phyloP scores from a whole-genome alignment of 768 basidiomycete species.

The Hygrophorus pudorinus region DNA sequence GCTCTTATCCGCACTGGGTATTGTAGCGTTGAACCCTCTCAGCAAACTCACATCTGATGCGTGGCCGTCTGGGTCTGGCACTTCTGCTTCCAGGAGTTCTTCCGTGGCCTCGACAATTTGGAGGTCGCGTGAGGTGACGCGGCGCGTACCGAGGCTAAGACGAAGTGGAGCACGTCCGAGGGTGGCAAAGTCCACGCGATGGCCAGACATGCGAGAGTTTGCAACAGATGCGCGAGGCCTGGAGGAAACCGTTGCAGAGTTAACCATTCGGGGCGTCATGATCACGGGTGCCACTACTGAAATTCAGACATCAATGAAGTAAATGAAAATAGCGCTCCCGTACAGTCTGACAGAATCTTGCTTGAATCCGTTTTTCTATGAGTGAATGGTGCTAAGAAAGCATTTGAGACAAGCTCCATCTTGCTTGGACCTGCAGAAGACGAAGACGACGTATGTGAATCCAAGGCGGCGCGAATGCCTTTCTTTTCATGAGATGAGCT shows the following conservation, averaged over 20 bases:
- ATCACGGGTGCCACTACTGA: conserved; percentile 72
- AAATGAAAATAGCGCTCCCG: conserved; percentile 17
- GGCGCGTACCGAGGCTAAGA: conserved; percentile 50
- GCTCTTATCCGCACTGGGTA: conserved; percentile 79
- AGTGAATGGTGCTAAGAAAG: conserved; percentile 62
- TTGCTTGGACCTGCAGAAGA: conserved; percentile 32
- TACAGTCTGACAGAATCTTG: conserved; percentile 68
- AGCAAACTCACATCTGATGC: conserved; percentile 72
- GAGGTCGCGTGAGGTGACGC: conserved; percentile 75
- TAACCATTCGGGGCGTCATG: conserved; percentile 82
- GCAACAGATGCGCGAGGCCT: conserved; percentile 28
- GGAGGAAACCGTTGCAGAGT: conserved; percentile 57
- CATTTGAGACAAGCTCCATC: conserved; percentile 57
- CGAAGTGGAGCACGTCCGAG: conserved; percentile 72
- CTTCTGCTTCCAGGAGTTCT: conserved; percentile 58
- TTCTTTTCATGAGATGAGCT: conserved; percentile 23
- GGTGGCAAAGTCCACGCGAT: conserved; percentile 61
- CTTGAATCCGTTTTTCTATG: conserved; percentile 61
- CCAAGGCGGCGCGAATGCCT: conserved; percentile 27
- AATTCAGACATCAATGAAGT: conserved; percentile 1
- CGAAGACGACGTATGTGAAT: conserved; percentile 25
- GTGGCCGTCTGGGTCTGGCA: conserved; percentile 66
- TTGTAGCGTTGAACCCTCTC: conserved; percentile 90
- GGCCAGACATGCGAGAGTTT: conserved; percentile 22
- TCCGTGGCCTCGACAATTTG: conserved; percentile 77